Conservation (phyloP, 495 filamentous ascomycete species). For the Friedmanniomyces simplex region DNA sequence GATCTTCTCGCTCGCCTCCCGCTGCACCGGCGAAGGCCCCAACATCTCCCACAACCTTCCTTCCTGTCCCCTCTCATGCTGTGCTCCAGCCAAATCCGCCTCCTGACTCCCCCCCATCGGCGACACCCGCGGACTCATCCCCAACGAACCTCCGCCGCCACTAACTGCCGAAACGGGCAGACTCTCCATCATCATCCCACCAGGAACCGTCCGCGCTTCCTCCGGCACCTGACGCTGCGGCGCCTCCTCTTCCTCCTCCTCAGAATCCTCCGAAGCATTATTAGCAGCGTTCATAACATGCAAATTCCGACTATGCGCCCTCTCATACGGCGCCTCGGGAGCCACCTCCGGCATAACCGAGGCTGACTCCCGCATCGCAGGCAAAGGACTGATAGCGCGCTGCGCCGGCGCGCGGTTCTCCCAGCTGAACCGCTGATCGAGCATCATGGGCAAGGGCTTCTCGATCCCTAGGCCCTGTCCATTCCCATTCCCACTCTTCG, state of each 20-base stretch:
- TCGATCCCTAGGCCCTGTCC: too few species aligned
- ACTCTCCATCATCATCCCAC: background rate
- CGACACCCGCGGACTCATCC: background rate
- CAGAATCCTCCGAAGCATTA: slow-evolving; percentile 2
- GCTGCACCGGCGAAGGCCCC: background rate
- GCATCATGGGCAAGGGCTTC: slow-evolving; percentile 10
- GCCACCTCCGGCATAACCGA: slow-evolving; percentile 7
- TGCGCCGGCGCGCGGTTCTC: slow-evolving; percentile 20
- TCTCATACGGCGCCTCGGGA: slow-evolving; percentile 20
- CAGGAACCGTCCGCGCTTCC: too few species aligned
- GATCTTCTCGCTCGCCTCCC: background rate
- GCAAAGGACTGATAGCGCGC: background rate
- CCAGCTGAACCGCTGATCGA: slow-evolving; percentile 32
- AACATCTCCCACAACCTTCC: background rate
- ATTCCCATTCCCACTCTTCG: background rate
- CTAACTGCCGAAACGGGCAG: background rate
- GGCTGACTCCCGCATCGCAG: slow-evolving; percentile 2
- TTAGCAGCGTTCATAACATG: slow-evolving; percentile 15
- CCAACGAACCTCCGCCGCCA: background rate
- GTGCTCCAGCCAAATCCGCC: background rate
- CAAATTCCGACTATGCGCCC: slow-evolving; percentile 15
- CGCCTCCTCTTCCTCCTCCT: background rate
- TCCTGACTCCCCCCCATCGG: background rate
- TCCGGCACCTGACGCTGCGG: background rate
- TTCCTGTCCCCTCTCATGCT: background rate